A percentile compares a stretch with the other conserved stretches of the same genome.
Evolutionary conservation across 495 filamentous ascomycete species (phyloP).

Genomic region (Aspergillus coremiiformis): DNA sequence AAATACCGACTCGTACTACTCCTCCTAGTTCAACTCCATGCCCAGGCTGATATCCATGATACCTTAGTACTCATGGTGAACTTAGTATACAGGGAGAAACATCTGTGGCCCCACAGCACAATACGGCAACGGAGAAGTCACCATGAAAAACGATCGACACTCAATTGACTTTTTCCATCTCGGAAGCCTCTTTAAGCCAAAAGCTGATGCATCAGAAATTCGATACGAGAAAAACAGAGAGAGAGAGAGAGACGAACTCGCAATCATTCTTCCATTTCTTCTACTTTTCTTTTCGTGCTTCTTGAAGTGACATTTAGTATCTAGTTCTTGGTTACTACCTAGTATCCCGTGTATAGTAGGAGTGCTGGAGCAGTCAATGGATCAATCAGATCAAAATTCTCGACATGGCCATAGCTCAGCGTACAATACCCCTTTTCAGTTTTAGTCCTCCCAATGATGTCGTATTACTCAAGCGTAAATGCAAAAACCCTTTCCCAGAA

Average conservation of each 20-base stretch:
- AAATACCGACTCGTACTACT: no score
- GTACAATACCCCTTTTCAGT: slow-evolving; percentile 15
- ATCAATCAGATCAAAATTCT: slow-evolving; percentile 10
- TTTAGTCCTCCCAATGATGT: slow-evolving; percentile 11
- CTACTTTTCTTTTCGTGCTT: slow-evolving; percentile 1
- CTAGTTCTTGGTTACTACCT: slow-evolving; percentile 12
- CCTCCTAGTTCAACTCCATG: no score
- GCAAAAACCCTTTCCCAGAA: slow-evolving; percentile 13
- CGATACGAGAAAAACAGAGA: background rate
- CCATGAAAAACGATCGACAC: no score
- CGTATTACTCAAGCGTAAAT: slow-evolving; percentile 14
- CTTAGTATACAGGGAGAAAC: no score
- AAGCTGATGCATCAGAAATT: slow-evolving; percentile 1
- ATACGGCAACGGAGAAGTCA: no score
- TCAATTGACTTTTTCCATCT: background rate
- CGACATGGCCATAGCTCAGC: slow-evolving; percentile 10
- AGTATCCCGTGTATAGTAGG: no score
- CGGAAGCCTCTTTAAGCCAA: background rate
- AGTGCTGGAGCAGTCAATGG: slow-evolving; percentile 14
- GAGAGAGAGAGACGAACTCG: background rate
- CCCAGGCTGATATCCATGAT: no score
- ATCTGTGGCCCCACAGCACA: no score
- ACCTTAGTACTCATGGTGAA: no score
- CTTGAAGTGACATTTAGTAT: slow-evolving; percentile 12
- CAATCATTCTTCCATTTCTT: background rate